Conservation (phyloP, 1,139 yeast genomes). For the Lodderomyces theae region DNA sequence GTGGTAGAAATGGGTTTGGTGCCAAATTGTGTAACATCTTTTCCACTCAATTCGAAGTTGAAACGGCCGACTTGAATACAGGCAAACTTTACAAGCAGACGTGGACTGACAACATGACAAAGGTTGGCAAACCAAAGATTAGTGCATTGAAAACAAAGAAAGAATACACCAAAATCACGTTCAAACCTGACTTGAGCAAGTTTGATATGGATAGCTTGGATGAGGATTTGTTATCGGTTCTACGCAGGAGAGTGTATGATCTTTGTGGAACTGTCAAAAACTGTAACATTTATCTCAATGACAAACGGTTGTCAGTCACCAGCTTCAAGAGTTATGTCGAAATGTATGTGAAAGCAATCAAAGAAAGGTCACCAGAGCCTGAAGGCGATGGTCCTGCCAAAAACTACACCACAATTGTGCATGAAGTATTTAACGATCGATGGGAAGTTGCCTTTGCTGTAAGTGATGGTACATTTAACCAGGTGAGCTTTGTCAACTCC, state of each 20-base stretch:
- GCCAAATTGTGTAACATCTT: slow-evolving; percentile 90
- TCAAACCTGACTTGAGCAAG: slow-evolving; percentile 81
- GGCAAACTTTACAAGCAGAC: slow-evolving; percentile 70
- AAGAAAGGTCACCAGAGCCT: slow-evolving; percentile 34
- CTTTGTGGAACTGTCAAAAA: slow-evolving; percentile 93
- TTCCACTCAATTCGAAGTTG: slow-evolving; percentile 81
- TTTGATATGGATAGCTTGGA: slow-evolving; percentile 84
- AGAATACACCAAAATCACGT: slow-evolving; percentile 85
- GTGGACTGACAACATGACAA: slow-evolving; percentile 87
- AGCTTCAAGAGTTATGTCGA: slow-evolving; percentile 87
- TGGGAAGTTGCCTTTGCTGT: slow-evolving; percentile 98
- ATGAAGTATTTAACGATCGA: slow-evolving; percentile 66
- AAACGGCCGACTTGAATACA: slow-evolving; percentile 77
- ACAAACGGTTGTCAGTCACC: slow-evolving; percentile 62
- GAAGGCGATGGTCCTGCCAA: slow-evolving; percentile 23
- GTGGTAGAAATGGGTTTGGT: slow-evolving; percentile 99
- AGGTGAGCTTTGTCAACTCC: slow-evolving; percentile 94
- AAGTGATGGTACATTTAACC: slow-evolving; percentile 84
- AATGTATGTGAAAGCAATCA: slow-evolving; percentile 75
- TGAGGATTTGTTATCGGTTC: slow-evolving; percentile 75
- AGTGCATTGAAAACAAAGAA: slow-evolving; percentile 54
- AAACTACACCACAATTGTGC: slow-evolving; percentile 59
- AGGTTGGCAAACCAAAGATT: slow-evolving; percentile 74
- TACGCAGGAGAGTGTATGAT: slow-evolving; percentile 93
- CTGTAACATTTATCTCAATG: slow-evolving; percentile 76